These are phyloP conservation scores for Aristolochia californica DNA, from an alignment of 164 flowering plant species.

Conservation along the genomic window DNA sequence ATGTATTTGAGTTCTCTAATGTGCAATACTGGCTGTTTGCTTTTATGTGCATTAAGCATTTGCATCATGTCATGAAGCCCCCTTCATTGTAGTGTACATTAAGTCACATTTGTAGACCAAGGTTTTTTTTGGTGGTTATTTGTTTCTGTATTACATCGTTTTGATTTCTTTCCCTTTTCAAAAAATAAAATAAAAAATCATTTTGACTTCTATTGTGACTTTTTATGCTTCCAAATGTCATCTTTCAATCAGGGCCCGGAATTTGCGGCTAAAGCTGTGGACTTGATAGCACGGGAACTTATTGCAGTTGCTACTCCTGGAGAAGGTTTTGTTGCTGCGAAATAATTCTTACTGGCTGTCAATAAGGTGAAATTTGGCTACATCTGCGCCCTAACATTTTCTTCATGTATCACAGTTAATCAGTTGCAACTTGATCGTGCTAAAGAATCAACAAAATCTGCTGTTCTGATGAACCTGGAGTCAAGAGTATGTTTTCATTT, in stretches of 20 bases:
- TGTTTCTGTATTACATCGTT: too few species aligned
- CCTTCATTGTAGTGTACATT: too few species aligned
- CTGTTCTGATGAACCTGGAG: constrained; percentile 84
- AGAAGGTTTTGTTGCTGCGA: constrained; percentile 29
- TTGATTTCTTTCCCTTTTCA: too few species aligned
- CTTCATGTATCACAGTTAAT: constrained; percentile 15
- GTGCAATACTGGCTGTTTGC: too few species aligned
- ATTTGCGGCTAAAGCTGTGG: constrained; percentile 50
- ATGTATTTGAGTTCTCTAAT: too few species aligned
- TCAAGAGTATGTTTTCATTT: constrained; percentile 45
- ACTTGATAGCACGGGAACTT: constrained; percentile 56
- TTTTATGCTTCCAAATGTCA: too few species aligned
- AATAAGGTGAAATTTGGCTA: not conserved
- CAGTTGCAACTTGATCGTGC: constrained; percentile 66
- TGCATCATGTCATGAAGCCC: too few species aligned
- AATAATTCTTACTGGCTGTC: not conserved
- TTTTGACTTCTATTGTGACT: too few species aligned
- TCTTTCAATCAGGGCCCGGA: constrained; percentile 33
- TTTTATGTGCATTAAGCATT: too few species aligned
- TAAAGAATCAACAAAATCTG: constrained; percentile 66
- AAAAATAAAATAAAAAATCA: too few species aligned
- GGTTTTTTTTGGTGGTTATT: too few species aligned
- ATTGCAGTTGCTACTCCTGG: constrained; percentile 50
- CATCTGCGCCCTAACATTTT: not conserved
- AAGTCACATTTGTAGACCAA: too few species aligned